Evolutionary conservation across 164 flowering plant species (phyloP).

Genomic region (Protea cynaroides): DNA sequence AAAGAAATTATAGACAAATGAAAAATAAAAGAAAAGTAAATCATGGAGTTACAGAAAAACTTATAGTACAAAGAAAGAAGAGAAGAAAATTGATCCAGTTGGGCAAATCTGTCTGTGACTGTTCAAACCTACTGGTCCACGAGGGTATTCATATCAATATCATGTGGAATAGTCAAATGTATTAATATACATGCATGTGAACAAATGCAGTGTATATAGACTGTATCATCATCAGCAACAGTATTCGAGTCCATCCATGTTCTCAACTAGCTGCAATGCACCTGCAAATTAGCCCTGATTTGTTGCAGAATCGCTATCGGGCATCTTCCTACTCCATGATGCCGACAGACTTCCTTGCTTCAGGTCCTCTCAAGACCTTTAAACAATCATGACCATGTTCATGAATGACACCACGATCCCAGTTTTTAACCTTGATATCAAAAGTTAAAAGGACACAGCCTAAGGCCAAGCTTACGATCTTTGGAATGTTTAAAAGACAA

Average conservation of each 20-base stretch:
- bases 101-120: not conserved
- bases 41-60: too few relatives aligned
- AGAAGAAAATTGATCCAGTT: not conserved
- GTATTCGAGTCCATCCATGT: too few relatives aligned
- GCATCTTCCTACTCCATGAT: conserved; percentile 17
- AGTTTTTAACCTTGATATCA: conserved; percentile 17
- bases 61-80: not conserved
- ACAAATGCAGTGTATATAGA: not conserved
- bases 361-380: conserved; percentile 20
- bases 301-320: conserved; percentile 25
- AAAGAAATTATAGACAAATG: too few relatives aligned
- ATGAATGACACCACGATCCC: conserved; percentile 13
- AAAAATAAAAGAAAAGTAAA: too few relatives aligned
- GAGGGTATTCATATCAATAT: not conserved
- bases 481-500: conserved; percentile 30
- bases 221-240: not conserved
- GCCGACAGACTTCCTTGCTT: conserved; percentile 28
- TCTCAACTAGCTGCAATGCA: not conserved
- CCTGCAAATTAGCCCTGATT: conserved; percentile 5
- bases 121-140: not conserved
- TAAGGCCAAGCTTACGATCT: conserved; percentile 9
- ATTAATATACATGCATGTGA: not conserved
- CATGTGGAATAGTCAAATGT: too few relatives aligned
- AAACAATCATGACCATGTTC: conserved; percentile 24
- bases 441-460: conserved; percentile 22